Evolutionary conservation across 2,329 filamentous ascomycete species (phyloP), one percentile per base, ranked within the genome.

Genomic region (Penicillium janthinellum): DNA sequence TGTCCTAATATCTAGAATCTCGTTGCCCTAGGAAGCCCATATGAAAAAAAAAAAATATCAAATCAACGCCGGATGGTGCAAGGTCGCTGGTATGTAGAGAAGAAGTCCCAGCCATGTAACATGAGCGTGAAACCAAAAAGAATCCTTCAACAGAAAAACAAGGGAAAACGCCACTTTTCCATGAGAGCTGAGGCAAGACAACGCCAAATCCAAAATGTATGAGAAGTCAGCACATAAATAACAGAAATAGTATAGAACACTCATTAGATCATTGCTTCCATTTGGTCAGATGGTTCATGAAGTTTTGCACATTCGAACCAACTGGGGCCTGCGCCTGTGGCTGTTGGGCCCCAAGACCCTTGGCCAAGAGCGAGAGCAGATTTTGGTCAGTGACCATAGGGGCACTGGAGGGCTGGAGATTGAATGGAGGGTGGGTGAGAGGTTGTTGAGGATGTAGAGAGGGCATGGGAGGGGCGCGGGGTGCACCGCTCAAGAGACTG

Each of bases 221-320:
- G 28, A 62, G 51, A 65, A 44, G 28, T 31, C 28, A 51, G n/a
- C 53, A 31, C 47, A 51, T 35, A 56, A 53, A 50, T 54, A 48
- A 53, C 22, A 22, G 50, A 57, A 65, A 31, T 8, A 50, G 52
- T 53, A 25, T 37, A 35, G 28, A 45, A 63, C 52, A 66, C 44
- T 67, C 64, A 53, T 69, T 49, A 65, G 64, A 63, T 77, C 72
- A 80, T 71, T 78, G 77, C 68, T 78, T 79, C 75, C 78, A 81
- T 68, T 78, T 78, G 39, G 76, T 71, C 58, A 82, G 63, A 57
- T 81, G 79, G 57, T 79, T 77, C 73, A 82, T 78, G 51, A 82
- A 76, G 58, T 79, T 79, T 64, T 81, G 80, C 38, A 81, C 75
- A 64, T 81, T 78, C 48, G 75, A 67, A 47, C 66, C 67, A 54